Conservation (phyloP, 257 asterid species). For the Lithospermum erythrorhizon region DNA sequence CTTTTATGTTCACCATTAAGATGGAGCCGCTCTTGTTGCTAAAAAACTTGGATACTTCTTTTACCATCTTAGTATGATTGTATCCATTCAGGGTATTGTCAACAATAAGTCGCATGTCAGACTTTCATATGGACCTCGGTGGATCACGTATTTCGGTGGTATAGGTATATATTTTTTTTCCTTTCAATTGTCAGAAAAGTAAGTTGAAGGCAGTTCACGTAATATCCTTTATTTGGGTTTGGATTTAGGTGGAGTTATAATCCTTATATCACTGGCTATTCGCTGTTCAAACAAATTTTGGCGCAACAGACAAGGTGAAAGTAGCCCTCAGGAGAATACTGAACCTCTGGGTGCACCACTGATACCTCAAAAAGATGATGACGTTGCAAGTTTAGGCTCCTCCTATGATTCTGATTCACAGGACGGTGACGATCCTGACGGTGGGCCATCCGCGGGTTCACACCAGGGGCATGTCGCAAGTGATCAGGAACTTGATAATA, state of each 20-base stretch:
- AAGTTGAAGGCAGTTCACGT: conserved; percentile 6
- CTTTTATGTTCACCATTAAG: too few species aligned
- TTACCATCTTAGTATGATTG: not conserved
- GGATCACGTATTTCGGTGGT: conserved; percentile 50
- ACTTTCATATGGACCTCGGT: conserved; percentile 63
- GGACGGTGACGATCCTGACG: conserved; percentile 29
- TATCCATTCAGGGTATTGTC: conserved; percentile 34
- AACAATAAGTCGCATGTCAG: conserved; percentile 34
- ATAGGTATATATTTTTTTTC: conserved; percentile 39
- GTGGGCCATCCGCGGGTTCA: conserved; percentile 10
- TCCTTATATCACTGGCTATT: conserved; percentile 30
- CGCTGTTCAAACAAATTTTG: conserved; percentile 21
- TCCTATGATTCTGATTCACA: conserved; percentile 48
- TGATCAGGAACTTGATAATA: conserved; percentile 30
- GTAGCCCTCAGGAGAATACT: conserved; percentile 19
- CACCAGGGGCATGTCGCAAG: conserved; percentile 14
- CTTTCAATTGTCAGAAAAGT: not conserved
- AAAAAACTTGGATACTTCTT: too few species aligned
- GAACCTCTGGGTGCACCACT: conserved; percentile 45
- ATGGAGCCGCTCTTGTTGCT: not conserved
- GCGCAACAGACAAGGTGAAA: conserved; percentile 16
- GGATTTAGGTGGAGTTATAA: conserved; percentile 43
- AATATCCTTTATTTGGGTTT: conserved; percentile 8
- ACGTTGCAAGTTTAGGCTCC: conserved; percentile 36
- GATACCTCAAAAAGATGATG: conserved; percentile 47